Evolutionary conservation across 2,329 filamentous ascomycete species (phyloP), one percentile per base, ranked within the genome.

Genomic region (Lasiodiplodia sp.): DNA sequence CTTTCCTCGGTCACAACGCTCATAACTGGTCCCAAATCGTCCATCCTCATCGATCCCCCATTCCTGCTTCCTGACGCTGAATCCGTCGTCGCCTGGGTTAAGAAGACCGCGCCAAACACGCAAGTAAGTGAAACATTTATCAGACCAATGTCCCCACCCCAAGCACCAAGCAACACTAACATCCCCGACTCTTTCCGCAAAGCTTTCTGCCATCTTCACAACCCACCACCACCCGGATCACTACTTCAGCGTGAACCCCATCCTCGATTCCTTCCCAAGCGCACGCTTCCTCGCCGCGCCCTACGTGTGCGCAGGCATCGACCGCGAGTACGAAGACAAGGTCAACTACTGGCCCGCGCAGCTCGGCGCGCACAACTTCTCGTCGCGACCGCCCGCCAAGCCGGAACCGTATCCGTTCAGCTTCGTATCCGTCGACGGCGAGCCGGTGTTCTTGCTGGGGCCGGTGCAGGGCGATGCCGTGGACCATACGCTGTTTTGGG

Each of bases 201-300:
- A 23, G 12, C 64, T 78, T 7, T 73, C 72, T 55, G 77, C 75
- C 4, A 70, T 79, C 44, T 79, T 78, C 66, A 71, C 77, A 23
- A 78, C 77, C 7, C 77, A 78, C 68, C 78, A 79, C 64, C 77
- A 78, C 65, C 76, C 77, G 6, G 76, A 78, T 69, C 76, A 79
- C 70, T 78, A 76, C 28, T 67, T 60, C 40, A 25, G 18, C 44
- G 65, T 44, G 10, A 77, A 78, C 47, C 73, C 74, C 0, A 76
- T 78, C 60, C 73, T 78, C 2, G 75, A 75, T 12, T 73, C 75
- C 4, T 78, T 72, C 49, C 72, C 75, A 0, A 38, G 37, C 7
- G 73, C 74, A 25, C 70, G 67, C 47, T 71, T 75, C 64, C 70
- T 73, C 68, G 72, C 77, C 53, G 77, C 65, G 44, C 55, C 65